phyloP scores from a whole-genome alignment of 805 yeast species.

The Candida fluviatilis region DNA sequence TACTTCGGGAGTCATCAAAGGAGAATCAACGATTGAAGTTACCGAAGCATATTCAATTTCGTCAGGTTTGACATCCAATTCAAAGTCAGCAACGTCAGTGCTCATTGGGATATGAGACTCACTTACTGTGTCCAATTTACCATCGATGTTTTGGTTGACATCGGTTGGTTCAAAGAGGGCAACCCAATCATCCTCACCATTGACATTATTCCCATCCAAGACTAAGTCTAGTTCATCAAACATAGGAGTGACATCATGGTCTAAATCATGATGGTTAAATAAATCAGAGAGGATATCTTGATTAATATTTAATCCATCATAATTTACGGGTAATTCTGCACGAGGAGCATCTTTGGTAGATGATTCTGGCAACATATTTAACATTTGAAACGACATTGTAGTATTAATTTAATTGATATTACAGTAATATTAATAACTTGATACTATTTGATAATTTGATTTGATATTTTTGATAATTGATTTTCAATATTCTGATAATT shows the following conservation, averaged over 20 bases:
- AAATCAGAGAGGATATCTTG: conserved; percentile 11
- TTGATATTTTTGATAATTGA: conserved; percentile 8
- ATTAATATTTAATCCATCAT: conserved; percentile 3
- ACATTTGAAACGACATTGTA: conserved; percentile 4
- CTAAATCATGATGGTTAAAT: conserved; percentile 10
- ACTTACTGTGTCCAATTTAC: conserved; percentile 8
- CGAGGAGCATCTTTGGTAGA: conserved; percentile 2
- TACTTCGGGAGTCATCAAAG: conserved; percentile 1
- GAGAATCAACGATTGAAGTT: neutral
- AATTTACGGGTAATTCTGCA: neutral
- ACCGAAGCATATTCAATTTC: neutral
- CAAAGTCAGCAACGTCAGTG: conserved; percentile 11
- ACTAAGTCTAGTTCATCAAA: conserved; percentile 51
- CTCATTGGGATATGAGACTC: conserved; percentile 2
- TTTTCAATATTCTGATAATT: conserved; percentile 2
- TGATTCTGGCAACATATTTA: conserved; percentile 2
- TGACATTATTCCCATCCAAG: conserved; percentile 35
- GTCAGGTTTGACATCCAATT: conserved; percentile 1
- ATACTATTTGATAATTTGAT: conserved; percentile 4
- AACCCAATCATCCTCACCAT: conserved; percentile 52
- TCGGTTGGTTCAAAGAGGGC: conserved; percentile 44
- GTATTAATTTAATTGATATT: conserved; percentile 6
- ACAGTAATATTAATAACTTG: conserved; percentile 14
- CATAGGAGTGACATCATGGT: conserved; percentile 49
- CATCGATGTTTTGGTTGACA: conserved; percentile 16